phyloP scores from a whole-genome alignment of 208 protist species.

The Tetramitus jugosus region DNA sequence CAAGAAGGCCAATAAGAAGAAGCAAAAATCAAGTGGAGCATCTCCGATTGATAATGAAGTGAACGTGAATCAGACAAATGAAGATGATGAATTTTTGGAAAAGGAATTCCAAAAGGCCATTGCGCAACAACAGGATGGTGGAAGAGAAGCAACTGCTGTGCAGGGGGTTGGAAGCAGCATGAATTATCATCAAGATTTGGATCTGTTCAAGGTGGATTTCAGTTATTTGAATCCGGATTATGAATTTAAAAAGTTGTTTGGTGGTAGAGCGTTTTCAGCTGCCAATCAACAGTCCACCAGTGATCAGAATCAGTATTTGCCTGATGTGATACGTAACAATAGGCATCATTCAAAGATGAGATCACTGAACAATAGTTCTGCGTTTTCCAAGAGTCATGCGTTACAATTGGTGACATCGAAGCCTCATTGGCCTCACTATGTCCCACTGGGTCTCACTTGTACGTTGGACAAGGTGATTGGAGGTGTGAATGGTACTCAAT shows the following conservation, averaged over 20 bases:
- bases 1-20: background rate
- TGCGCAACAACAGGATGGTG: background rate
- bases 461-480: background rate
- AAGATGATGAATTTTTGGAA: background rate
- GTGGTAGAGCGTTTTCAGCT: background rate
- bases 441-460: background rate
- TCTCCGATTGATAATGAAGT: too few relatives aligned
- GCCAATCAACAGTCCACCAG: too few relatives aligned
- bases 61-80: background rate
- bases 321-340: background rate
- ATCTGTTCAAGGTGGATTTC: too few relatives aligned
- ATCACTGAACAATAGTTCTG: too few relatives aligned
- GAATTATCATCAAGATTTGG: too few relatives aligned
- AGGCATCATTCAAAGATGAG: background rate
- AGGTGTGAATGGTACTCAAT: background rate
- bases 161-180: too few relatives aligned
- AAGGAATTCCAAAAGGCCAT: background rate
- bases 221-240: background rate
- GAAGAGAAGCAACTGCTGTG: background rate
- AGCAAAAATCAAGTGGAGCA: background rate
- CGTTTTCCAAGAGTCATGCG: background rate
- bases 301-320: background rate
- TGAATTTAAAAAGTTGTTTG: slow-evolving; percentile 18
- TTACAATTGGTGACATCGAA: background rate
- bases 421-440: background rate